A percentile compares a stretch with the other conserved stretches of the same genome.
Conservation (phyloP, 2,329 filamentous ascomycete genomes). For the Tolypocladium cylindrosporum region DNA sequence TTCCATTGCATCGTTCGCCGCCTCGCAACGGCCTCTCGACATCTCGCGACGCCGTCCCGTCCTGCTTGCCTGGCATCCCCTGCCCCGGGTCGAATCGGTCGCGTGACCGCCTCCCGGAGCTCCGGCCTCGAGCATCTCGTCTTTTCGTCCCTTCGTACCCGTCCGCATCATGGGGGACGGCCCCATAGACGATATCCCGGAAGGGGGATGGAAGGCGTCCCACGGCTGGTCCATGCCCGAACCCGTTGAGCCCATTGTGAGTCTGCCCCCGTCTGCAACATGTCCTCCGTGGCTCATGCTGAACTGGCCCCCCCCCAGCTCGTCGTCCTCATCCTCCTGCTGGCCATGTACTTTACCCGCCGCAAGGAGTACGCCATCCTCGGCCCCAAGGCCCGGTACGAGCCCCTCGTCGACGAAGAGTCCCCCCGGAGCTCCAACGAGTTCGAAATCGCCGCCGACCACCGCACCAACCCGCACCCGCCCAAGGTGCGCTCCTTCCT, state of each 20-base stretch:
- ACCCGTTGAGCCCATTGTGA: constrained; percentile 22
- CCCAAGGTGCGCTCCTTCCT: constrained; percentile 8
- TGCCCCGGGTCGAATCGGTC: neutral
- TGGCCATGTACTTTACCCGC: constrained; percentile 26
- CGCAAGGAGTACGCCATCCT: constrained; percentile 24
- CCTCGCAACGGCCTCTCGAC: neutral
- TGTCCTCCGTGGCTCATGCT: neutral
- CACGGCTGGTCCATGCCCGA: constrained; percentile 19
- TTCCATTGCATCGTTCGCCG: neutral
- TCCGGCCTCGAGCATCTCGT: neutral
- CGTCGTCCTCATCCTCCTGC: constrained; percentile 25
- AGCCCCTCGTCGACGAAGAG: constrained; percentile 13
- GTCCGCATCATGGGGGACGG: constrained; percentile 6
- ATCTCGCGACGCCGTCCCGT: neutral
- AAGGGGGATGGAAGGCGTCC: constrained; percentile 14
- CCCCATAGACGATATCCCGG: constrained; percentile 7
- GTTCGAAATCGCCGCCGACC: constrained; percentile 3
- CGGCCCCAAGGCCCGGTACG: constrained; percentile 8
- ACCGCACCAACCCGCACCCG: constrained; percentile 5
- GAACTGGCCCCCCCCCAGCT: constrained; percentile 11
- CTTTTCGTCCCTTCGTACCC: neutral
- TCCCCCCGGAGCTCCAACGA: constrained; percentile 14
- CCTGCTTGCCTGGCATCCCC: neutral
- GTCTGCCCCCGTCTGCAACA: constrained; percentile 2
- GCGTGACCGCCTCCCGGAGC: neutral